phyloP scores from a whole-genome alignment of 371 early-diverging fungal genomes.

The Mucor sp. region DNA sequence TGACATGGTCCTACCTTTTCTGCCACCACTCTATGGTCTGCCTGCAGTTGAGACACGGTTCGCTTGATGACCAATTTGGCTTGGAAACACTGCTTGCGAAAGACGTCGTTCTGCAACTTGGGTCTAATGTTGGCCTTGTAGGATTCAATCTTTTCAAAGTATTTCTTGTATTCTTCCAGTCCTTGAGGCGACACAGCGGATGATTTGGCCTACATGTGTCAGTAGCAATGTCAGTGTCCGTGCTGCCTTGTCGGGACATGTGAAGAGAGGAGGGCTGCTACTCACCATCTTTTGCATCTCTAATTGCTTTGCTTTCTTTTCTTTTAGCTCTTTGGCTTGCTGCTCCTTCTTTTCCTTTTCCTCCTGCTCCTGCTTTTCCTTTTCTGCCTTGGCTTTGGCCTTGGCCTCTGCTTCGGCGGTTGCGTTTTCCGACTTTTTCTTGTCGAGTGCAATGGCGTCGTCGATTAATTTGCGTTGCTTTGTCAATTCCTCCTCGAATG shows the following conservation, averaged over 20 bases:
- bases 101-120: constrained; percentile 14
- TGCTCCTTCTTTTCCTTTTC: constrained; percentile 19
- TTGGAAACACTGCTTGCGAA: constrained; percentile 31
- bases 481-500: constrained; percentile 17
- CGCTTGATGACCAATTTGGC: constrained; percentile 21
- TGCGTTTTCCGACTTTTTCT: constrained; percentile 13
- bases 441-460: constrained; percentile 25
- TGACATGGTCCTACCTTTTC: constrained; percentile 23
- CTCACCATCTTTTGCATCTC: constrained; percentile 22
- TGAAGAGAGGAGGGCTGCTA: no score
- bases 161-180: constrained; percentile 37
- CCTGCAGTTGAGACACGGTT: constrained; percentile 29
- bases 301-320: constrained; percentile 26
- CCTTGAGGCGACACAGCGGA: constrained; percentile 30
- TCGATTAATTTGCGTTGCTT: constrained; percentile 10
- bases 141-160: constrained; percentile 26
- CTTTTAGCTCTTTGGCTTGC: constrained; percentile 19
- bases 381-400: constrained; percentile 10
- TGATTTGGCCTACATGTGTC: constrained; percentile 15
- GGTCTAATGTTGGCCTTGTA: constrained; percentile 28
- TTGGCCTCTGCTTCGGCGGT: constrained; percentile 14
- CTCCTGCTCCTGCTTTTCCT: constrained; percentile 18
- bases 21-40: constrained; percentile 23
- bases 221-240: no score
- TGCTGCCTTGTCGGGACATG: no score